Evolutionary conservation across 2,329 filamentous ascomycete genomes (phyloP), one percentile per base, ranked within the genome.

Genomic region (Xylogone sp.): DNA sequence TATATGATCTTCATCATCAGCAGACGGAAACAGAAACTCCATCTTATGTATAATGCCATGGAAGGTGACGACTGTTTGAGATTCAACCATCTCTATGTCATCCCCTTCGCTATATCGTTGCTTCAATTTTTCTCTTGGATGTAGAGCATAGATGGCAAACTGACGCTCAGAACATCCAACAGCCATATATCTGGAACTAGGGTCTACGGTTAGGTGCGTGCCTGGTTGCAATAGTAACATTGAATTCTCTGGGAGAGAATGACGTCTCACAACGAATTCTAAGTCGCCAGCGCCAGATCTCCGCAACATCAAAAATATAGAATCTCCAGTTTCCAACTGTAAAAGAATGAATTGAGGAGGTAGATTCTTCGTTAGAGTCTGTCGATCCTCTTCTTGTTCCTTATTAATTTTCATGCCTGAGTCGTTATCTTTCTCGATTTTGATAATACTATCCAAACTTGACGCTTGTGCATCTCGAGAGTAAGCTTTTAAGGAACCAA

Each of bases 281-380:
- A 62, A 53, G 12, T 44, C 46, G 19, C 58, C 75, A 42, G 78
- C 71, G 6, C 66, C 65, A 5, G 76, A 76, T 53, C 75, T 68
- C 1, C 69, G 72, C 45, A 90, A 76, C 66, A 87, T 93, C 21
- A 97, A 70, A 59, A 97, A 96, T 21, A 93, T 76, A 47, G 90
- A 73, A 53, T 89, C 83, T 34, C 85, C 84, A 16, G 81, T 82
- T 56, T 88, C 85, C 8, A 97, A 77, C 20, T 89, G 83, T 16
- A 97, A 71, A 3, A 94, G 78, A 16, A 97, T 73, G 21, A 92
- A 74, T 63, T 97, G 90, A n/a, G 90, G 87, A 12, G 92, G 89
- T 50, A 87, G 67, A 5, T 2, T 53, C 59, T 5, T 24, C 22
- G 39, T n/a, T 20, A 21, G 53, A 29, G 46, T 46, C n/a, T 31